These are phyloP conservation scores for Pyricularia grisea DNA, from an alignment of 2,329 filamentous ascomycete genomes.

Conservation along the genomic window DNA sequence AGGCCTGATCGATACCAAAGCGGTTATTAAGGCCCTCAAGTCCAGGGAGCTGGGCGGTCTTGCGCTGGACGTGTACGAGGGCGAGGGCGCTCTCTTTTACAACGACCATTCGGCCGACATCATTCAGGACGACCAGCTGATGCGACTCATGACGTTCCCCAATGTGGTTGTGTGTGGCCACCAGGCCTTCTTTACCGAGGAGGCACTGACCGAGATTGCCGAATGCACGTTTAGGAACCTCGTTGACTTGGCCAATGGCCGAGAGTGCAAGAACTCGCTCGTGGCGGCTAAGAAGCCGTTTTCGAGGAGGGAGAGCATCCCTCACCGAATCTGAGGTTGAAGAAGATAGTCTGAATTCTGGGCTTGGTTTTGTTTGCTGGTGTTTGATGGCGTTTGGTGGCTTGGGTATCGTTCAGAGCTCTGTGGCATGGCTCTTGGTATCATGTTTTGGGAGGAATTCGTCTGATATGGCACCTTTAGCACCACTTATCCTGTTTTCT, in stretches of 20 bases:
- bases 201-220: slow-evolving; percentile 56
- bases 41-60: slow-evolving; percentile 48
- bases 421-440: neutral
- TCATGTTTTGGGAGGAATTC: neutral
- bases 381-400: neutral
- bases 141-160: slow-evolving; percentile 58
- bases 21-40: slow-evolving; percentile 53
- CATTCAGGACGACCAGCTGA: slow-evolving; percentile 57
- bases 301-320: slow-evolving; percentile 18
- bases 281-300: slow-evolving; percentile 15
- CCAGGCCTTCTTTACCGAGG: slow-evolving; percentile 60
- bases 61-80: slow-evolving; percentile 61
- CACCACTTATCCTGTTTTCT: neutral
- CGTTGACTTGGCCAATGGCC: slow-evolving; percentile 28
- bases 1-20: slow-evolving; percentile 49
- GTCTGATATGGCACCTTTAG: neutral
- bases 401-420: neutral
- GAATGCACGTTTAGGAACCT: slow-evolving; percentile 49
- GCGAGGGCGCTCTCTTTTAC: slow-evolving; percentile 55
- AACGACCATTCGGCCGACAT: slow-evolving; percentile 55
- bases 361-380: neutral
- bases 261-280: slow-evolving; percentile 28
- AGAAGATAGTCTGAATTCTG: neutral
- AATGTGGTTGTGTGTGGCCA: slow-evolving; percentile 60
- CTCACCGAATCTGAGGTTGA: slow-evolving; percentile 20